Evolutionary conservation across 2,329 filamentous ascomycete genomes (phyloP).

Genomic region (Sarocladiaceae sp.): DNA sequence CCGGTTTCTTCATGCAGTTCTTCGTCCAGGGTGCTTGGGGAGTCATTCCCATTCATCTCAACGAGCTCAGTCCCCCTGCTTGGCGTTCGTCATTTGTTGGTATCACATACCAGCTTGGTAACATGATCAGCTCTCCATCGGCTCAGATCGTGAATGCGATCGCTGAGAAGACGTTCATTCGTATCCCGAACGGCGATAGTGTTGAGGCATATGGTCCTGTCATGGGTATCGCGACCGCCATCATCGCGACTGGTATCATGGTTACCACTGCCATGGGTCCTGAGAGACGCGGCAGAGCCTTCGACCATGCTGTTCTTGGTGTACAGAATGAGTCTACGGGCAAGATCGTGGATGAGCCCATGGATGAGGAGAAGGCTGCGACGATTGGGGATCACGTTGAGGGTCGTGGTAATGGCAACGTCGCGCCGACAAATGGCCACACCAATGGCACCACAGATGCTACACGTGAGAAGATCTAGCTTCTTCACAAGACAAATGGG

Average conservation of each 20-base stretch:
- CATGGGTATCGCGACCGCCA: slow-evolving; percentile 74
- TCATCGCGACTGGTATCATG: slow-evolving; percentile 67
- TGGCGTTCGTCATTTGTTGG: slow-evolving; percentile 70
- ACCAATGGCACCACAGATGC: not conserved
- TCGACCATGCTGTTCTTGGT: slow-evolving; percentile 53
- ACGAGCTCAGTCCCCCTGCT: slow-evolving; percentile 66
- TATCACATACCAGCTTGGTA: slow-evolving; percentile 69
- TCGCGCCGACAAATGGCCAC: not conserved
- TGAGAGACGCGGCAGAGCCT: slow-evolving; percentile 67
- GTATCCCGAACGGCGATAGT: slow-evolving; percentile 43
- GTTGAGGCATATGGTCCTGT: slow-evolving; percentile 70
- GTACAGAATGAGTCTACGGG: slow-evolving; percentile 20
- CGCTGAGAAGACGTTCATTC: slow-evolving; percentile 58
- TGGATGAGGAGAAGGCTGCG: slow-evolving; percentile 24
- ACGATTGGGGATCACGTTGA: not conserved
- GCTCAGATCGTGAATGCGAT: slow-evolving; percentile 76
- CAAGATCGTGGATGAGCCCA: slow-evolving; percentile 23
- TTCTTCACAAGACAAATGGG: no score
- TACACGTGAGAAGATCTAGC: not conserved
- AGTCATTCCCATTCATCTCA: slow-evolving; percentile 68
- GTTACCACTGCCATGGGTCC: slow-evolving; percentile 67
- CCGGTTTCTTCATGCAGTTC: slow-evolving; percentile 67
- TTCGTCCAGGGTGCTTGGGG: slow-evolving; percentile 64
- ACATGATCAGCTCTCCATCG: slow-evolving; percentile 68
- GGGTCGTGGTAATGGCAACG: not conserved